These are phyloP conservation scores for Plenodomus biglobosus DNA, from an alignment of 2,329 filamentous ascomycete genomes.

Conservation along the genomic window DNA sequence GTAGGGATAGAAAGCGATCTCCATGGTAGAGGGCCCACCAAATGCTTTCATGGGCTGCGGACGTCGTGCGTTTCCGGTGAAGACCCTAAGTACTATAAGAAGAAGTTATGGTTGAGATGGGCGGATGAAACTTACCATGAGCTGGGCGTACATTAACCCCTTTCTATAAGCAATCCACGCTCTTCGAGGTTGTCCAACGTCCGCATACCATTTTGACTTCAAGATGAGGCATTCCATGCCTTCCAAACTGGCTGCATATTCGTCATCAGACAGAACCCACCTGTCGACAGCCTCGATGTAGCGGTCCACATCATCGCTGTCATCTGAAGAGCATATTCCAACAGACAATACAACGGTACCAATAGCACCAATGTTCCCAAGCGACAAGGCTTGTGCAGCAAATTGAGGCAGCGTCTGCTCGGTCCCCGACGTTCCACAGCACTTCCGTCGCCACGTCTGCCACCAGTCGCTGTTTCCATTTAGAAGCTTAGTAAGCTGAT, in stretches of 20 bases:
- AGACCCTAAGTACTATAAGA: conserved; percentile 37
- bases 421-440: conserved; percentile 46
- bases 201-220: conserved; percentile 56
- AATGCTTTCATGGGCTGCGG: conserved; percentile 40
- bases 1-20: conserved; percentile 56
- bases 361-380: conserved; percentile 45
- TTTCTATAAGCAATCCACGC: conserved; percentile 57
- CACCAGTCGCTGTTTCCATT: conserved; percentile 47
- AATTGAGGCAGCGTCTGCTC: conserved; percentile 44
- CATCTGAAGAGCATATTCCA: conserved; percentile 44
- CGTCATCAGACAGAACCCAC: conserved; percentile 54
- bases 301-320: conserved; percentile 50
- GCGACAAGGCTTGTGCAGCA: conserved; percentile 50
- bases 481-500: conserved; percentile 37
- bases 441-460: conserved; percentile 47
- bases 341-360: conserved; percentile 42
- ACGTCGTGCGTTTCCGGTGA: conserved; percentile 41
- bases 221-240: conserved; percentile 57
- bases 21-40: conserved; percentile 46
- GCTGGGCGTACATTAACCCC: conserved; percentile 55
- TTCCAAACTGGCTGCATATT: conserved; percentile 54
- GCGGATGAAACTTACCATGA: conserved; percentile 49
- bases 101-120: not conserved
- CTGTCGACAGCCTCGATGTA: conserved; percentile 52
- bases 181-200: conserved; percentile 58